phyloP scores from a whole-genome alignment of 192 early-diverging fungal species.

The Rhizophagus prolifer region DNA sequence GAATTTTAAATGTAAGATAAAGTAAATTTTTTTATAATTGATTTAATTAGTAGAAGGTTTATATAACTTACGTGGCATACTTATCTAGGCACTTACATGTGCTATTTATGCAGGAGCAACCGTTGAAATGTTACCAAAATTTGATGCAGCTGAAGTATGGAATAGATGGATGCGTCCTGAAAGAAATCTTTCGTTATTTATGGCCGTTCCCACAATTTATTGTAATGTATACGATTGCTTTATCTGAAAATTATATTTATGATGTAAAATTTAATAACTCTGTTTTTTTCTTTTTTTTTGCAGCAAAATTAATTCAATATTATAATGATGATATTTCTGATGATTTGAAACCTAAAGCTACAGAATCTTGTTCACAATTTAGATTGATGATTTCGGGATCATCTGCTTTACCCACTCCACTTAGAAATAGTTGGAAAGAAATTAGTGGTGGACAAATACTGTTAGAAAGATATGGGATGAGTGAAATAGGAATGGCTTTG shows the following conservation, averaged over 20 bases:
- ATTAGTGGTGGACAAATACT: slow-evolving; percentile 69
- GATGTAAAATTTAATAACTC: not conserved
- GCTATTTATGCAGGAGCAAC: slow-evolving; percentile 72
- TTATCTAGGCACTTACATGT: slow-evolving; percentile 66
- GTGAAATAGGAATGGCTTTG: slow-evolving; percentile 90
- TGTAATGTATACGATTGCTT: slow-evolving; percentile 28
- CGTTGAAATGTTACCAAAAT: slow-evolving; percentile 71
- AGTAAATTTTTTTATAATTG: not conserved
- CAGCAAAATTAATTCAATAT: slow-evolving; percentile 62
- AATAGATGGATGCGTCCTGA: slow-evolving; percentile 53
- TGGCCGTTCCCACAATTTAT: slow-evolving; percentile 92
- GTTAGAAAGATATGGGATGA: slow-evolving; percentile 88
- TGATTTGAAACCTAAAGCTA: slow-evolving; percentile 41
- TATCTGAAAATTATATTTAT: not conserved
- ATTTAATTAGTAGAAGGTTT: not conserved
- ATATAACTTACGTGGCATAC: not conserved
- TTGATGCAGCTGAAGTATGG: slow-evolving; percentile 69
- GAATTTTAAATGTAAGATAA: slow-evolving; percentile 26
- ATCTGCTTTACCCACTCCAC: slow-evolving; percentile 67
- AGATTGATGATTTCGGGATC: slow-evolving; percentile 81
- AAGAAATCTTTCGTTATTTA: slow-evolving; percentile 69
- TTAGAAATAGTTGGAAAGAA: slow-evolving; percentile 68
- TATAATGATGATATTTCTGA: slow-evolving; percentile 47
- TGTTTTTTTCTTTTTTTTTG: not conserved
- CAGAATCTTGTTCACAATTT: slow-evolving; percentile 58